Evolutionary conservation across 176 grass and related monocot genomes (phyloP), one percentile per base, ranked within the genome.

Genomic region (Pontederia crassipes): DNA sequence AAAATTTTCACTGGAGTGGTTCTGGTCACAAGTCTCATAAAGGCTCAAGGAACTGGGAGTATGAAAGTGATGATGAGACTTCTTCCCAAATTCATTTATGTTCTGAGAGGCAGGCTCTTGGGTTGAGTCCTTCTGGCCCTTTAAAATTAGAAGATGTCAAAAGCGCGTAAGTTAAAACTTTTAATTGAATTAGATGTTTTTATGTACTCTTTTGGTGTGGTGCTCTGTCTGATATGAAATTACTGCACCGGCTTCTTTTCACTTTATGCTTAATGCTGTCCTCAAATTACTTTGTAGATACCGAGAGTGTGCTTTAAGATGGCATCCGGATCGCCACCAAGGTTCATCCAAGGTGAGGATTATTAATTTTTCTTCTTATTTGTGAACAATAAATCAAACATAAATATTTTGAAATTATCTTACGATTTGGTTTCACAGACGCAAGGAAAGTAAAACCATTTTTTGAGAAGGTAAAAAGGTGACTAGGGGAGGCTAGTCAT

Each of bases 81-180:
- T 58, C 46, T 17, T 5, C 28, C 11, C 71, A 63, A 56, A 72
- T 54, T 27, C 79, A 88, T 52, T 64, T 85, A 64, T 62, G 62
- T 70, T 85, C 71, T 77, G 92, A 83, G 46, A 55, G 84, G 49
- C 48, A 73, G 48, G 76, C 73, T 78, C 87, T 97, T 85, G 92
- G 92, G 20, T 72, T 97, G 87, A 88, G 75, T 49, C 45, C 71
- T 71, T 81, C 70, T 65, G 92, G 84, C 10, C 76, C 87, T 17
- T 61, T 97, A 71, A 97, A 85, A 78, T 74, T 88, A n/a, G 76
- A 97, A 67, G 87, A 97, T 68, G 92, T 97, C 68, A 97, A 97
- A 88, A 88, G 53, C 48, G 92, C 87, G 84, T 97, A 91, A 91
- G 92, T 80, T 66, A 24, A 49, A 24, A 57, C 26, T 54, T 15